Conservation (phyloP, 2,329 filamentous ascomycete genomes). For the Epichloe coenophiala region DNA sequence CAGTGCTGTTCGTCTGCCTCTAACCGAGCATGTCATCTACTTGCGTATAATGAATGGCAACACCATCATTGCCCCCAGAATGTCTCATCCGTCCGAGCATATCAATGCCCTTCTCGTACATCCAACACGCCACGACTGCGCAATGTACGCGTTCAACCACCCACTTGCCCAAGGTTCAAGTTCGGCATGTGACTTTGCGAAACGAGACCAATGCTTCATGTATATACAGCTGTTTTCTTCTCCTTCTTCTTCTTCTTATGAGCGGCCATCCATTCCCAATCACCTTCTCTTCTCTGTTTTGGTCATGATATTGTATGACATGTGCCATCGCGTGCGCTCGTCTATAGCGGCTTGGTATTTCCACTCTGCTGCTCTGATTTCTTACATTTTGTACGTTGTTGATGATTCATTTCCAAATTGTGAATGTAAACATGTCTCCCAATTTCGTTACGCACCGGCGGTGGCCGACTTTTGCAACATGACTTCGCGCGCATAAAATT, state of each 20-base stretch:
- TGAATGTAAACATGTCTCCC: neutral
- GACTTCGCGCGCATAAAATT: constrained; percentile 91
- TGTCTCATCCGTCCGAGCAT: neutral
- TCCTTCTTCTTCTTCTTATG: neutral
- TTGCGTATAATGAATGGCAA: neutral
- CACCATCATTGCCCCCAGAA: neutral
- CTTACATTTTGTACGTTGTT: too few species aligned
- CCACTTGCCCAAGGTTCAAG: neutral
- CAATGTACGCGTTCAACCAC: neutral
- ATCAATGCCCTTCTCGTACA: neutral
- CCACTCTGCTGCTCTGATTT: neutral
- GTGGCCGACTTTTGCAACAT: constrained; percentile 27
- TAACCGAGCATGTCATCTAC: constrained; percentile 3
- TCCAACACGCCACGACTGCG: neutral
- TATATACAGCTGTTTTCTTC: neutral
- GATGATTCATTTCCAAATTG: too few species aligned
- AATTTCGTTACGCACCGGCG: neutral
- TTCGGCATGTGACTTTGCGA: neutral
- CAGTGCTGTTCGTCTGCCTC: too few species aligned
- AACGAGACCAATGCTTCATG: neutral
- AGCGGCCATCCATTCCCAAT: neutral
- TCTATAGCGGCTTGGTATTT: neutral
- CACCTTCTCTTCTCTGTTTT: neutral
- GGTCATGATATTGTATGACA: neutral
- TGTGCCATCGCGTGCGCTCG: neutral